Evolutionary conservation across 805 yeast genomes (phyloP).

Genomic region (Lipomyces japonicus): DNA sequence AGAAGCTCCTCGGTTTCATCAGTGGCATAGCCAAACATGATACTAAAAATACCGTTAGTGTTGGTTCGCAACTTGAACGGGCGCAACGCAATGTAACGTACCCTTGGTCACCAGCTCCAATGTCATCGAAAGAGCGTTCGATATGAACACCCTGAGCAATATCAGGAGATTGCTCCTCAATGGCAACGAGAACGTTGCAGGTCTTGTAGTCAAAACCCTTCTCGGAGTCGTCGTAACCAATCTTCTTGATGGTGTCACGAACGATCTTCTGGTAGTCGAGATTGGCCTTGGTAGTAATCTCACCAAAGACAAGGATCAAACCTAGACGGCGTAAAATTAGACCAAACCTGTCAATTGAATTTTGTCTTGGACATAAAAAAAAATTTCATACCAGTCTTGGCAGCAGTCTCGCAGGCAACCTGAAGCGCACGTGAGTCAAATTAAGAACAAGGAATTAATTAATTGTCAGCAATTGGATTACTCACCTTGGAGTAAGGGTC

Average conservation of each 20-base stretch:
- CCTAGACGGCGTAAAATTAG: constrained; percentile 1
- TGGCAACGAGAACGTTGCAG: constrained; percentile 97
- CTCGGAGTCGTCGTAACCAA: constrained; percentile 92
- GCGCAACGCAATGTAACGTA: not conserved
- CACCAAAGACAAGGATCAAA: constrained; percentile 99
- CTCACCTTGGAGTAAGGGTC: constrained; percentile 85
- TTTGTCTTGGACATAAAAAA: not conserved
- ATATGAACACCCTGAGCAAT: constrained; percentile 99
- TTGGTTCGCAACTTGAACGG: not conserved
- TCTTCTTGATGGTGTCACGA: constrained; percentile 97
- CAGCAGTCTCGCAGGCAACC: constrained; percentile 98
- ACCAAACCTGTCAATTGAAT: not conserved
- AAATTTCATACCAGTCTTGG: constrained; percentile 83
- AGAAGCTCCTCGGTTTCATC: constrained; percentile 97
- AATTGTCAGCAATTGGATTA: not conserved
- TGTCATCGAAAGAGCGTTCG: constrained; percentile 89
- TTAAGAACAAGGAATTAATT: not conserved
- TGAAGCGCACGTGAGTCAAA: not conserved
- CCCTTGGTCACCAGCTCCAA: constrained; percentile 99
- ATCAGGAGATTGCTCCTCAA: constrained; percentile 99
- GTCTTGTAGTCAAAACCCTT: constrained; percentile 99
- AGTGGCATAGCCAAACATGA: constrained; percentile 99
- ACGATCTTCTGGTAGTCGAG: constrained; percentile 96
- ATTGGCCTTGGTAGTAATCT: constrained; percentile 93
- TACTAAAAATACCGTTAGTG: constrained; percentile 45